Evolutionary conservation across 352 stramenopile genomes (phyloP).

Genomic region (Saprolegnia diclina): DNA sequence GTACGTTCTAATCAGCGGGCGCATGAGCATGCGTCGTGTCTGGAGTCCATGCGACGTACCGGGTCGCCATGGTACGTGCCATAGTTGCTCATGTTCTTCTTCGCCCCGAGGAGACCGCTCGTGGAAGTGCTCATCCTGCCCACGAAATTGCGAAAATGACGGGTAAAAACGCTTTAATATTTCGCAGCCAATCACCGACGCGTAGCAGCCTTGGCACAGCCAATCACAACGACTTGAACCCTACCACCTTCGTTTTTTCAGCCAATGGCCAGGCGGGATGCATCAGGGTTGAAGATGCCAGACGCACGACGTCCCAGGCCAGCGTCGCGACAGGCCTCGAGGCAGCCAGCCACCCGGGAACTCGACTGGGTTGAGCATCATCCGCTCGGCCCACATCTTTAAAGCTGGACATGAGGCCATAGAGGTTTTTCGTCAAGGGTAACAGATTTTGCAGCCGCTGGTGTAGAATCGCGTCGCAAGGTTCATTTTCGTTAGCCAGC

Average conservation of each 20-base stretch:
- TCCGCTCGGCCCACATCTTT: no score
- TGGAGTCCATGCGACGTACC: not conserved
- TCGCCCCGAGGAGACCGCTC: not conserved
- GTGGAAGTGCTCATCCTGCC: not conserved
- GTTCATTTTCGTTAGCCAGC: no score
- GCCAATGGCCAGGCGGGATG: not conserved
- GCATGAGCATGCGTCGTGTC: not conserved
- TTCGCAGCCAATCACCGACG: not conserved
- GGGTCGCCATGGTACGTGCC: conserved; percentile 18
- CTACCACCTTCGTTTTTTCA: not conserved
- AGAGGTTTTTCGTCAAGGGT: no score
- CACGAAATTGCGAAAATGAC: not conserved
- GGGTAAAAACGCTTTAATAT: not conserved
- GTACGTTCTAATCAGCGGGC: conserved; percentile 39
- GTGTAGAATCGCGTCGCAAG: no score
- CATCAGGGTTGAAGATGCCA: not conserved
- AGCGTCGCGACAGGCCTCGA: no score
- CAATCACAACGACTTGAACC: not conserved
- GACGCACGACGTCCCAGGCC: no score
- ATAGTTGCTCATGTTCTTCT: conserved; percentile 20
- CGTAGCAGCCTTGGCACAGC: not conserved
- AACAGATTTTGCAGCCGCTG: no score
- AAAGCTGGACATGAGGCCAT: no score
- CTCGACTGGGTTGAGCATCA: no score
- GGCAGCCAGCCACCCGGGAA: no score